Evolutionary conservation across 2,329 filamentous ascomycete species (phyloP), one percentile per base, ranked within the genome.

Genomic region (Beauveria brongniartii): DNA sequence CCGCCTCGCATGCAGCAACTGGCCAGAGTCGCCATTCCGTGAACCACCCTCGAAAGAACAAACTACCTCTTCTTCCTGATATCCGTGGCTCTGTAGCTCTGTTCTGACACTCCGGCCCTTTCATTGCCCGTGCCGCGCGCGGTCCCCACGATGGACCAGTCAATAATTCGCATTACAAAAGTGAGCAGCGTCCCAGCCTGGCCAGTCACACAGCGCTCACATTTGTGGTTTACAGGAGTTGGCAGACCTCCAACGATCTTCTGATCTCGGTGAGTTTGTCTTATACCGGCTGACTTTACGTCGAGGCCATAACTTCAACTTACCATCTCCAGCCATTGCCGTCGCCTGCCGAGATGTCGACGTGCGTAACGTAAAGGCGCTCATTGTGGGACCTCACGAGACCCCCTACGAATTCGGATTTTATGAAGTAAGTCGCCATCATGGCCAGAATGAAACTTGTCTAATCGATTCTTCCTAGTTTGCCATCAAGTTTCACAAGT

Each of bases 391-490:
- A 0, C 93, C 94, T 26, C 91, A 93, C 65, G 92, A 94, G 67
- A 96, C 92, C 0, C 92, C 93, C 0, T 99, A 99, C 73, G 92
- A 97, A 73, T 97, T 95, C 70, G 94, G 94, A 3, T 97, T 97
- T 76, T 97, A 96, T 71, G 92, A 97, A 82, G 92, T 94, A 73
- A 63, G 80, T 71, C 59, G 67, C 16, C 18, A 44, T 48, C 47
- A n/a, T 3, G 16, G 26, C 24, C 26, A 41, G 20, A 44, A 2
- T 1, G 20, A 34, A 26, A 34, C 9, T n/a, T 2, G 26, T 52
- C 61, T 66, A 52, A 65, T 44, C 3, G 16, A 16, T 47, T 10
- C 22, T 12, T 47, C 20, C 47, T 16, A 92, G 89, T 95, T 96
- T 70, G 73, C 79, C 0, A 84, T 95, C 68, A 89, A 85, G 67